Percentiles rank a stretch among this genome's conserved stretches.
Conservation (phyloP, 805 yeast species). For the Brettanomyces sp. region DNA sequence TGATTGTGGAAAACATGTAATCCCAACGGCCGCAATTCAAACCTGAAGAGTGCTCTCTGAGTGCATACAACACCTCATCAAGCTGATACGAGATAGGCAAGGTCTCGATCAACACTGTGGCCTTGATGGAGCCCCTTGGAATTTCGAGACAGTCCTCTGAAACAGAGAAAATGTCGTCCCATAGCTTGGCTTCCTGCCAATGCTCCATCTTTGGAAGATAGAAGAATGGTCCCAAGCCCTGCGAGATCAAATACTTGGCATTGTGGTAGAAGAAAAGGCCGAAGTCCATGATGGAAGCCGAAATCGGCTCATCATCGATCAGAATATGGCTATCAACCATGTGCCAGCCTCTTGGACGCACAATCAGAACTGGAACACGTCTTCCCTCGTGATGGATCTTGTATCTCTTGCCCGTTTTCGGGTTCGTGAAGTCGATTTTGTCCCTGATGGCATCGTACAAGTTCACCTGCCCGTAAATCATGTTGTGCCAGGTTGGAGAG, state of each 20-base stretch:
- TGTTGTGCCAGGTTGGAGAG: slow-evolving; percentile 76
- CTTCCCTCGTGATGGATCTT: slow-evolving; percentile 35
- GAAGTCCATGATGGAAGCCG: slow-evolving; percentile 73
- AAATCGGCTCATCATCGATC: slow-evolving; percentile 67
- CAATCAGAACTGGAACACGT: slow-evolving; percentile 69
- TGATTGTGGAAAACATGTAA: slow-evolving; percentile 73
- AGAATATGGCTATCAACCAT: slow-evolving; percentile 63
- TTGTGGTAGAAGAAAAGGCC: slow-evolving; percentile 72
- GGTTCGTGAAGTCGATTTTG: slow-evolving; percentile 42
- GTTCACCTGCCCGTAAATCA: slow-evolving; percentile 75
- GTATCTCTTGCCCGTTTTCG: slow-evolving; percentile 29
- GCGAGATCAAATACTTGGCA: slow-evolving; percentile 49
- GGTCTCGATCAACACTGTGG: slow-evolving; percentile 76
- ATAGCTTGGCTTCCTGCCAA: slow-evolving; percentile 70
- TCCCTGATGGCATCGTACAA: slow-evolving; percentile 68
- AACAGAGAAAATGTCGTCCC: slow-evolving; percentile 74
- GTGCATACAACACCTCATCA: slow-evolving; percentile 74
- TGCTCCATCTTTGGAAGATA: slow-evolving; percentile 84
- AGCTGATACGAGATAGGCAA: slow-evolving; percentile 80
- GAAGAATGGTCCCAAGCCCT: slow-evolving; percentile 74
- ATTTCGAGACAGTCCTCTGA: slow-evolving; percentile 64
- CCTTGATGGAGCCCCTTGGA: slow-evolving; percentile 71
- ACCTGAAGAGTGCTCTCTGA: slow-evolving; percentile 71
- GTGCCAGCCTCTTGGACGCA: slow-evolving; percentile 88
- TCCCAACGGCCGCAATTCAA: slow-evolving; percentile 89